These are phyloP conservation scores for Amylocarpus encephaloides DNA, from an alignment of 2,329 filamentous ascomycete genomes.

Conservation along the genomic window DNA sequence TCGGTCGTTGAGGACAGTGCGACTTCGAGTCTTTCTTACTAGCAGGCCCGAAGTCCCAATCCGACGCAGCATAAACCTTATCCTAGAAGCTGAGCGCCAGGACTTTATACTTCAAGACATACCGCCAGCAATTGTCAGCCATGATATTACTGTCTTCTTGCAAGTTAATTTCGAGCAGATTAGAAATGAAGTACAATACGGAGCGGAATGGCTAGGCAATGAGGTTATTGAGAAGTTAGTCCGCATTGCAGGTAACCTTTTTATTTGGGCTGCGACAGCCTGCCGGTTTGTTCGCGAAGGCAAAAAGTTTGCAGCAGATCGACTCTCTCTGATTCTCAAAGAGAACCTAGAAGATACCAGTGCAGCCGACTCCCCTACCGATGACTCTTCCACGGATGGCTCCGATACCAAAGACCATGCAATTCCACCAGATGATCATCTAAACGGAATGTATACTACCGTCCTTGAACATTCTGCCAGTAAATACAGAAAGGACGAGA, in stretches of 20 bases:
- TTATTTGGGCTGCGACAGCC: neutral
- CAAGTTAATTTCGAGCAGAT: too few relatives aligned
- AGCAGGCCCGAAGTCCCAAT: slow-evolving; percentile 24
- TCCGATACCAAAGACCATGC: too few relatives aligned
- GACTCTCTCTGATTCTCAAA: slow-evolving; percentile 6
- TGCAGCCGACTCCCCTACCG: too few relatives aligned
- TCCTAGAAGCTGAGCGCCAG: too few relatives aligned
- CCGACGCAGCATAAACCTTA: too few relatives aligned
- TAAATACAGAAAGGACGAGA: slow-evolving; percentile 5
- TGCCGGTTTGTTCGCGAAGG: slow-evolving; percentile 14
- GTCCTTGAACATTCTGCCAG: slow-evolving; percentile 8
- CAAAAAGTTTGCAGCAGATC: slow-evolving; percentile 2
- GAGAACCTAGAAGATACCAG: neutral
- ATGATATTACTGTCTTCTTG: neutral
- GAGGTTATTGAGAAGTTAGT: slow-evolving; percentile 15
- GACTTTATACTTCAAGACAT: too few relatives aligned
- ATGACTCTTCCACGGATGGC: too few relatives aligned
- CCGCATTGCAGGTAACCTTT: slow-evolving; percentile 11
- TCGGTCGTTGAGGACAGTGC: slow-evolving; percentile 8
- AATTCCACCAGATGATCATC: slow-evolving; percentile 12
- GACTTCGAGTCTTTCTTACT: slow-evolving; percentile 26
- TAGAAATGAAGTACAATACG: too few relatives aligned
- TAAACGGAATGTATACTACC: slow-evolving; percentile 13
- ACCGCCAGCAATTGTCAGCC: slow-evolving; percentile 18
- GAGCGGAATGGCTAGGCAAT: slow-evolving; percentile 7